Conservation (phyloP, 345 rosid species). For the Citrus sinensis region DNA sequence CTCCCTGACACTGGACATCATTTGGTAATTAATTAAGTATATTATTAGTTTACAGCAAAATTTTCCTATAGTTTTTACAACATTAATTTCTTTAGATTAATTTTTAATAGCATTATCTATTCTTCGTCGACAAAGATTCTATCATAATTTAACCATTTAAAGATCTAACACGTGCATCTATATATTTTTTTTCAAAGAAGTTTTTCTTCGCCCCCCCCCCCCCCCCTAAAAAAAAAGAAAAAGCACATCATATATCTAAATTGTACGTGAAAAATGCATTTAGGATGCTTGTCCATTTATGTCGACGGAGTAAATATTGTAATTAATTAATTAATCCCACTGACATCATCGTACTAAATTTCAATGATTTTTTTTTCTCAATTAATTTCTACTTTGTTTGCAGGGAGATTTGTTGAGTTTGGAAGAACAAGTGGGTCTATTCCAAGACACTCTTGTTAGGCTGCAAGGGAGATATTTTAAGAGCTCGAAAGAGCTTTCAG, state of each 20-base stretch:
- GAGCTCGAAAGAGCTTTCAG: conserved; percentile 1
- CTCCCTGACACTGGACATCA: conserved; percentile 34
- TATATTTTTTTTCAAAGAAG: no score
- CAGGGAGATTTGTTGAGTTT: conserved; percentile 44
- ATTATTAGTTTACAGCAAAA: background rate
- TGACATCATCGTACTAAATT: background rate
- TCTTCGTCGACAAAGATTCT: no score
- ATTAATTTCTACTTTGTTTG: background rate
- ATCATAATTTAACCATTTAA: no score
- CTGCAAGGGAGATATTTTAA: conserved; percentile 15
- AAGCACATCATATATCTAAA: no score
- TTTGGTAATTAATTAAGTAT: conserved; percentile 19
- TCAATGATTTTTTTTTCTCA: background rate
- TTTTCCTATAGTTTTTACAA: background rate
- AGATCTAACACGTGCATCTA: no score
- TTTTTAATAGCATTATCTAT: no score
- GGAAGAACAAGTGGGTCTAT: conserved; percentile 35
- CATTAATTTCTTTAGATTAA: background rate
- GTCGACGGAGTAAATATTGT: no score
- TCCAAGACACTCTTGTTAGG: conserved; percentile 12
- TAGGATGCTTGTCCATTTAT: no score
- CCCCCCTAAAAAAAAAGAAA: no score
- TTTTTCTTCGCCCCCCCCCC: no score
- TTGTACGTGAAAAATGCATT: no score
- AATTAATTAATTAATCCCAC: no score